Evolutionary conservation across 1,284 basidiomycete species (phyloP).

Genomic region (Cryptococcus sp.): DNA sequence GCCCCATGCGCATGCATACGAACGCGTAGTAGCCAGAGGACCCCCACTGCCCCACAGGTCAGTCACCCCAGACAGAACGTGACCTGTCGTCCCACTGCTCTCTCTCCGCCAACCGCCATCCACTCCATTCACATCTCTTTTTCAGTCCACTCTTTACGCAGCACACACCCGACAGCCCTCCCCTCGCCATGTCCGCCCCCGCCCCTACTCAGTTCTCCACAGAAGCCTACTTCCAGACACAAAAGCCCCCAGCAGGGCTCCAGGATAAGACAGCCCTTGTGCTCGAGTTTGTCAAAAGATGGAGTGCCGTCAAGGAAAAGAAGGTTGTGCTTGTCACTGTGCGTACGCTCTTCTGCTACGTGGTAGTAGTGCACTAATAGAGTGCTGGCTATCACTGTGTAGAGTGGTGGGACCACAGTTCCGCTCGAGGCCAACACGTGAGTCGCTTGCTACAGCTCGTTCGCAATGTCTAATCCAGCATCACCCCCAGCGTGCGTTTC

Average conservation of each 20-base stretch:
- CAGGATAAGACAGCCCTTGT: constrained; percentile 64
- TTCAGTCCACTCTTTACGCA: background rate
- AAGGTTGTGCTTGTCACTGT: constrained; percentile 93
- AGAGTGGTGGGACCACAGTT: constrained; percentile 95
- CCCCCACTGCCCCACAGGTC: too few species aligned
- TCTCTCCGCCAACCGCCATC: background rate
- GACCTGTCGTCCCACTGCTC: too few species aligned
- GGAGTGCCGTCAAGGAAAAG: constrained; percentile 61
- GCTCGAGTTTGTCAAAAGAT: constrained; percentile 64
- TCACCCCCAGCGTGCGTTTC: constrained; percentile 81
- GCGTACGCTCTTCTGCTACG: constrained; percentile 43
- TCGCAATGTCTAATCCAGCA: background rate
- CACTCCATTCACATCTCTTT: background rate
- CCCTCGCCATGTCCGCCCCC: background rate
- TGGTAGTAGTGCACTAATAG: constrained; percentile 10
- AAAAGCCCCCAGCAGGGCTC: constrained; percentile 67
- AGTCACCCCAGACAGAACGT: too few species aligned
- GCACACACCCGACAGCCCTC: background rate
- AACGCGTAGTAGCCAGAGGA: too few species aligned
- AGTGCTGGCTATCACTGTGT: background rate
- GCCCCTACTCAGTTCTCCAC: constrained; percentile 62
- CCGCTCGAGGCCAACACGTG: constrained; percentile 95
- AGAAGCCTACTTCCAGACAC: constrained; percentile 80
- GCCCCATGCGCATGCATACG: too few species aligned
- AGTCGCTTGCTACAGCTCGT: constrained; percentile 47